A percentile compares a stretch with the other conserved stretches of the same genome.
Evolutionary conservation across 225 moss, liverwort and hornwort species (phyloP).

Genomic region (Anthoceros angustus): DNA sequence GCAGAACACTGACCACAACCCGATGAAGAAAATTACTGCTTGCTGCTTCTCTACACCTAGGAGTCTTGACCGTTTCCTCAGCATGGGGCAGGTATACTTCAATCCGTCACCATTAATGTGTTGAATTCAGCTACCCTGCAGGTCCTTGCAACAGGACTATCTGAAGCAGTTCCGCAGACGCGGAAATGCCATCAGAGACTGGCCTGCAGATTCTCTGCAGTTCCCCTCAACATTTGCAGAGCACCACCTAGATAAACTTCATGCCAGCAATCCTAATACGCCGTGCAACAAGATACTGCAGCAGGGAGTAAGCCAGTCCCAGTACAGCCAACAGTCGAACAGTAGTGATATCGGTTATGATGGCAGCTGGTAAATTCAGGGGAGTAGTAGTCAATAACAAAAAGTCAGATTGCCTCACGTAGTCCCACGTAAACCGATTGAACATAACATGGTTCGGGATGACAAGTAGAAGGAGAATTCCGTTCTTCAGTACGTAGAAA

Average conservation of each 20-base stretch:
- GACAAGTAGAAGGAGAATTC: constrained; percentile 40
- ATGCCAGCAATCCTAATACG: constrained; percentile 84
- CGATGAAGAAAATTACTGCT: too few relatives aligned
- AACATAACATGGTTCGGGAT: constrained; percentile 79
- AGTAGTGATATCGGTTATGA: constrained; percentile 78
- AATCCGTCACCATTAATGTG: too few relatives aligned
- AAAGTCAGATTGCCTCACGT: constrained; percentile 72
- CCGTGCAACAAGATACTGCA: constrained; percentile 69
- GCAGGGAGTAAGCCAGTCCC: constrained; percentile 60
- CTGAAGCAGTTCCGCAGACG: too few relatives aligned
- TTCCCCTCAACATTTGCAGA: too few relatives aligned
- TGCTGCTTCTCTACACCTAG: too few relatives aligned
- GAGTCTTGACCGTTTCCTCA: too few relatives aligned
- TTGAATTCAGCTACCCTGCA: too few relatives aligned
- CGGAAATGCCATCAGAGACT: too few relatives aligned
- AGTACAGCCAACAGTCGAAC: constrained; percentile 63
- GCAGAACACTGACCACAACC: too few relatives aligned
- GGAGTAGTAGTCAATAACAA: constrained; percentile 76
- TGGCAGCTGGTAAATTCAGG: constrained; percentile 86
- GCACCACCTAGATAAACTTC: constrained; percentile 50
- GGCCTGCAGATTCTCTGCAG: too few relatives aligned
- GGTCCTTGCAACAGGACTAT: too few relatives aligned
- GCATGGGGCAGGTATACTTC: too few relatives aligned
- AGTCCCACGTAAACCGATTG: constrained; percentile 98
- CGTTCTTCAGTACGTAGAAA: constrained; percentile 79